These are phyloP conservation scores for Astragalus glycyphyllos DNA, from an alignment of 306 rosid genomes.

Conservation along the genomic window DNA sequence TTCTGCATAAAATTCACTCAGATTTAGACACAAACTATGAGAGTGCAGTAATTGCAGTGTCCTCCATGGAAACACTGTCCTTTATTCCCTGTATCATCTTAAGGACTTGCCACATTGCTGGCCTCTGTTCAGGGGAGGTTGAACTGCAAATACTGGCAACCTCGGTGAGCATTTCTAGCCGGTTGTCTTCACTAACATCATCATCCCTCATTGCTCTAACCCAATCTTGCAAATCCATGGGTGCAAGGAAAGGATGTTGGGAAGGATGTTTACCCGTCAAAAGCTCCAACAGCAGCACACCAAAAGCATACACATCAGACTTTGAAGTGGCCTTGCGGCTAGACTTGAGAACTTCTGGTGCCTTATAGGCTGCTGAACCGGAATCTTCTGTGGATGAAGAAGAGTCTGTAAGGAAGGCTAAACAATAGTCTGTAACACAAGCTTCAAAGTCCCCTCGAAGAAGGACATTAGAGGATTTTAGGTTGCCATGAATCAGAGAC, in stretches of 20 bases:
- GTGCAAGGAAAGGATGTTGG: conserved; percentile 78
- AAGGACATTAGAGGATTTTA: conserved; percentile 87
- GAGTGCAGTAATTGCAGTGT: conserved; percentile 38
- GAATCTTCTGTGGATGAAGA: conserved; percentile 62
- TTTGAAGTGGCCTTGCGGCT: conserved; percentile 57
- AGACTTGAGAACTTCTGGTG: conserved; percentile 76
- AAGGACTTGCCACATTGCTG: conserved; percentile 91
- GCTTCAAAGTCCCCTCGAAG: conserved; percentile 93
- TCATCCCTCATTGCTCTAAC: conserved; percentile 83
- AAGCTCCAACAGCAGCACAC: conserved; percentile 84
- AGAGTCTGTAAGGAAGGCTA: conserved; percentile 61
- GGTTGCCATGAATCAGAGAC: conserved; percentile 73
- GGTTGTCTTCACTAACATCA: conserved; percentile 67
- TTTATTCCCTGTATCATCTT: conserved; percentile 90
- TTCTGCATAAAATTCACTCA: conserved; percentile 28
- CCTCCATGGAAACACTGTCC: conserved; percentile 63
- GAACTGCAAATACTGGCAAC: conserved; percentile 84
- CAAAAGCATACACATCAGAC: conserved; percentile 81
- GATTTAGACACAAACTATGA: conserved; percentile 44
- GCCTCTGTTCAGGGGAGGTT: conserved; percentile 94
- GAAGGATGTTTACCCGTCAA: conserved; percentile 89
- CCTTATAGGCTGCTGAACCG: conserved; percentile 66
- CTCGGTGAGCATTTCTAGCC: conserved; percentile 86
- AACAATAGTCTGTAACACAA: conserved; percentile 77
- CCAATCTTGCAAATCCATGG: conserved; percentile 77